Percentiles rank a stretch among this genome's conserved stretches.
Evolutionary conservation across 129 eudicot species (phyloP).

Genomic region (Escallonia rubra): DNA sequence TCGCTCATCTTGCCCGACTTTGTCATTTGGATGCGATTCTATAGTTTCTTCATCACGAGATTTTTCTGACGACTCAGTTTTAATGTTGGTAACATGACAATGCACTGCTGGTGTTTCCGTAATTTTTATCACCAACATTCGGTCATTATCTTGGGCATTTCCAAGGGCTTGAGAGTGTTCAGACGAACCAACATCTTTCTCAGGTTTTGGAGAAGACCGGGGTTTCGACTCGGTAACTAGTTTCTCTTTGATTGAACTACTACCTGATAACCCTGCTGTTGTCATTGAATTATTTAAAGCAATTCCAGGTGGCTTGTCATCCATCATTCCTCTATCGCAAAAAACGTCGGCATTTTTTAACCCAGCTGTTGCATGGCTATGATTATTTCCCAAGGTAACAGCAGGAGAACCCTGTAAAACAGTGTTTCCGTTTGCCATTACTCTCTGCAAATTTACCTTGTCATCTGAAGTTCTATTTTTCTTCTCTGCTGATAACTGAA

Average conservation of each 20-base stretch:
- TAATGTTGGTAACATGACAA: conserved; percentile 16
- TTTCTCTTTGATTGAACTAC: conserved; percentile 32
- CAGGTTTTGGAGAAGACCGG: conserved; percentile 28
- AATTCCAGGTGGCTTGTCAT: conserved; percentile 17
- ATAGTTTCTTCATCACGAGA: conserved; percentile 22
- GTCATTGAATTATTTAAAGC: conserved; percentile 16
- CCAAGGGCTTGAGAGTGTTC: conserved; percentile 17
- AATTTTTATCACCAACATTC: not conserved
- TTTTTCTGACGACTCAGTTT: conserved; percentile 16
- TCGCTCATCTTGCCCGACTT: conserved; percentile 20
- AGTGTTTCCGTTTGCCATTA: conserved; percentile 34
- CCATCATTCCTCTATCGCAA: conserved; percentile 22
- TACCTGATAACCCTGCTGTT: conserved; percentile 17
- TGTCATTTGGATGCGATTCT: conserved; percentile 10
- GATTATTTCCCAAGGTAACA: conserved; percentile 13
- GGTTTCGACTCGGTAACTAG: conserved; percentile 15
- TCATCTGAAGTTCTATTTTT: conserved; percentile 30
- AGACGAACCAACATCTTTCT: conserved; percentile 6
- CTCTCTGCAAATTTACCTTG: conserved; percentile 33
- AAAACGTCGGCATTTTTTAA: conserved; percentile 8
- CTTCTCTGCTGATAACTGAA: conserved; percentile 45
- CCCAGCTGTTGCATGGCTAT: conserved; percentile 26
- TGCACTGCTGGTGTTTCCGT: conserved; percentile 18
- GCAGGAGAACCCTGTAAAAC: conserved; percentile 24
- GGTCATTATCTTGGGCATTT: conserved; percentile 6